These are phyloP conservation scores for Hyaloscypha finlandica DNA, from an alignment of 495 filamentous ascomycete genomes.

Conservation along the genomic window DNA sequence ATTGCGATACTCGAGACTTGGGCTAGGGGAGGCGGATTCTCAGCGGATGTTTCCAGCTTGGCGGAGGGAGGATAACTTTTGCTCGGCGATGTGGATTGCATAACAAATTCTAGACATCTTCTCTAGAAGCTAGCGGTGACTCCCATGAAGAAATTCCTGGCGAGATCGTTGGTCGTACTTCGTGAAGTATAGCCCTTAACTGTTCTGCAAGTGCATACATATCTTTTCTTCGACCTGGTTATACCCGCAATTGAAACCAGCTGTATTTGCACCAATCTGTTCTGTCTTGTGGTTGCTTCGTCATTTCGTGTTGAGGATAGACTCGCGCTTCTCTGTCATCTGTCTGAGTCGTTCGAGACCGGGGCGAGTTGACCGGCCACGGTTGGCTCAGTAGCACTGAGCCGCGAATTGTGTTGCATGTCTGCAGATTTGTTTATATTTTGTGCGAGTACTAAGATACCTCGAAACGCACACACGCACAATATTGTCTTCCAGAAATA, in stretches of 20 bases:
- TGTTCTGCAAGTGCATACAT: background rate
- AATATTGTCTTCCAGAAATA: background rate
- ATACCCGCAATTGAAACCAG: background rate
- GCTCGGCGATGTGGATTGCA: background rate
- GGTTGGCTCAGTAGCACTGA: background rate
- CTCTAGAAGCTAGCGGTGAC: background rate
- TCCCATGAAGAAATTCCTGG: background rate
- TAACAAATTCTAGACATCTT: background rate
- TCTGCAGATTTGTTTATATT: background rate
- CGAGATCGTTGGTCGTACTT: background rate
- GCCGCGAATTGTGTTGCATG: background rate
- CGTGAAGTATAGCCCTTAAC: background rate
- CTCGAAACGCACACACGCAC: background rate
- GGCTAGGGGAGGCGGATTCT: background rate
- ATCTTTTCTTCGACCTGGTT: background rate
- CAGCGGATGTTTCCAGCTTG: background rate
- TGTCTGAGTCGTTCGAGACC: background rate
- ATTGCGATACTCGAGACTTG: background rate
- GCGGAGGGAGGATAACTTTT: background rate
- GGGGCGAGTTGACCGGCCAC: background rate
- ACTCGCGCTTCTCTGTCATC: background rate
- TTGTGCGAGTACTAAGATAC: background rate
- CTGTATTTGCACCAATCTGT: background rate
- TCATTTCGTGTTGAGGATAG: background rate
- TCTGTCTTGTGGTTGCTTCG: background rate